Evolutionary conservation across 345 rosid species (phyloP).

Genomic region (Brassica cretica): DNA sequence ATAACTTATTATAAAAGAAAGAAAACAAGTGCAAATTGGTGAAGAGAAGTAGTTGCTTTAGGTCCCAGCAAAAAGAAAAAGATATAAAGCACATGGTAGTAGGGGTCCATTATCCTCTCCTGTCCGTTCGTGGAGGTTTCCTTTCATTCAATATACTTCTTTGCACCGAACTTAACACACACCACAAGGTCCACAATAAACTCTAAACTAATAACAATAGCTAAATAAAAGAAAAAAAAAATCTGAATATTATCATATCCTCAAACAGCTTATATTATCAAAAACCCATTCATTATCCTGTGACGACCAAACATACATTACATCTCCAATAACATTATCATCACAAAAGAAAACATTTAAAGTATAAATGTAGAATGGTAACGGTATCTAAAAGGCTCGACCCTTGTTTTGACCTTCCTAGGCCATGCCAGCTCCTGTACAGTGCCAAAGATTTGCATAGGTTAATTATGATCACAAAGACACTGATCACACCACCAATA

Average conservation of each 20-base stretch:
- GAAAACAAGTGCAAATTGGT: constrained; percentile 9
- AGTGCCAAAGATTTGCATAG: constrained; percentile 18
- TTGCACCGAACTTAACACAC: constrained; percentile 21
- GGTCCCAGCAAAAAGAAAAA: constrained; percentile 27
- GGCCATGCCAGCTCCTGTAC: constrained; percentile 31
- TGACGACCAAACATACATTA: constrained; percentile 22
- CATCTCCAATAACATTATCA: constrained; percentile 18
- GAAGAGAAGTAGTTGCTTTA: constrained; percentile 16
- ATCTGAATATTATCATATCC: background rate
- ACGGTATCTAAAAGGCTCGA: constrained; percentile 25
- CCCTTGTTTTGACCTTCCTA: constrained; percentile 14
- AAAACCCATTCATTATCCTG: constrained; percentile 22
- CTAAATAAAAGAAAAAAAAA: background rate
- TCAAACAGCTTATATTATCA: background rate
- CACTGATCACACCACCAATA: background rate
- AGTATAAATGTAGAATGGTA: constrained; percentile 29
- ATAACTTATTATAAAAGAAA: constrained; percentile 2
- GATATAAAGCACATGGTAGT: constrained; percentile 33
- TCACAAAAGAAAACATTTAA: background rate
- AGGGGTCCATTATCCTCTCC: constrained; percentile 30
- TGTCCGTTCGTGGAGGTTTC: constrained; percentile 32
- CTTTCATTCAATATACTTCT: constrained; percentile 20
- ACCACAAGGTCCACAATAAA: constrained; percentile 4
- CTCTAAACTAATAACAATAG: constrained; percentile 9
- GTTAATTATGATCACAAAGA: constrained; percentile 26